Base-by-base conservation (phyloP, 106 monocot genomes). In the Allium cepa region DNA sequence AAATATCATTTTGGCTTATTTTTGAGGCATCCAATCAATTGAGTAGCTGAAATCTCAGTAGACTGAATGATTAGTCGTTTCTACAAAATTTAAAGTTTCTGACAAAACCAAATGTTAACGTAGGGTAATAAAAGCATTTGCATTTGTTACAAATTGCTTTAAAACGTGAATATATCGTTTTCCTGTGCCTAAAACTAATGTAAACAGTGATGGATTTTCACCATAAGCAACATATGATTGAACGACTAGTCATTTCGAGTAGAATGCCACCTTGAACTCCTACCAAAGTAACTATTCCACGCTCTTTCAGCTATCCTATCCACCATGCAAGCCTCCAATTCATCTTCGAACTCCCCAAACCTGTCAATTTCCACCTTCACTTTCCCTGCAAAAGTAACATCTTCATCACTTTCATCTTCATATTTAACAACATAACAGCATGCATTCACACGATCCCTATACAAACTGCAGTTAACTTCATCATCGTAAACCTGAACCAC, bases 211-310 rank as follows among this genome's bases (percentile, higher is more conserved):
- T 22, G 22, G 22, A 22, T 22, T 22, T 22, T 22, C 22, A 22
- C 1, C 22, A 22, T 22, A 22, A 22, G 22, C 22, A 22, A 22
- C 22, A 22, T 22, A 1, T 22, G 22, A 22, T 22, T 22, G 22
- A 22, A 22, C 22, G 22, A 22, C 22, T 22, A 22, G 22, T 22
- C 36, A 57, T 47, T 50, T 10, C 46, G 11, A 4, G 4, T 64
- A 10, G 60, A 66, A 52, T 77, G 56, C 82, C 82, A 87, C 49
- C 13, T 87, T 18, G 82, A 87, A 60, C 56, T 77, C 56, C 47
- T 77, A 10, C 82, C 86, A 66, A 86, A 82, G 59, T 82, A 87
- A 70, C 60, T 71, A 62, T 87, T 71, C 82, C 86, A 87, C 15
- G 79, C 15, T 17, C 73, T 77, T 70, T 79, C 79, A 71, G 86